Base-by-base conservation (phyloP, 2,329 filamentous ascomycete species). In the Cadophora malorum region DNA sequence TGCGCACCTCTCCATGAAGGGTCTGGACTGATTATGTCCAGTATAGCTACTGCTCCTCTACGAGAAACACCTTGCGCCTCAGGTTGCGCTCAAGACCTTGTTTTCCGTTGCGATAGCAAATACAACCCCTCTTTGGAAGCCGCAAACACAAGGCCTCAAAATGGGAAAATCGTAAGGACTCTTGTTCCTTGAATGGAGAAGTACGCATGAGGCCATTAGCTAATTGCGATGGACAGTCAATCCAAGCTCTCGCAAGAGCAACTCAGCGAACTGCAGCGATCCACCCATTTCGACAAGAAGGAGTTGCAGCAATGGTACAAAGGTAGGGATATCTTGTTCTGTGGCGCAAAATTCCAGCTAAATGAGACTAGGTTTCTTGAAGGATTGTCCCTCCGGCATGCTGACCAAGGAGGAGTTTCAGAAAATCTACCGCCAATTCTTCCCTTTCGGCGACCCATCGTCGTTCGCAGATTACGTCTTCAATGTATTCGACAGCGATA, bases 301-400 rank as follows among this genome's bases (percentile, higher is more conserved):
- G 96, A 99, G 82, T 82, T 99, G 79, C 96, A 99, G 81, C 95
- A 98, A 89, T 99, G 96, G 96, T 98, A 99, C 83, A 98, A 98
- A 87, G 96, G 96, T 97, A 81, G 72, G 88, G 77, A 45, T 9
- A 49, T 10, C 25, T 38, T 47, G 41, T 4, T 7, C 12, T 23
- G 41, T 38, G 60, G 41, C 23, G 9, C 6, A 47, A 50, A 41
- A 71, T 58, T 56, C 50, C 61, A 67, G 69, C 61, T 69, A 67
- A 71, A 53, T 21, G 21, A 52, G 56, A 35, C 8, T 65, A 97
- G 95, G 95, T 72, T 98, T 99, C 83, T 86, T 98, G 70, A 98
- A 98, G 85, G 96, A 99, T 82, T 99, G 96, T 82, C 96, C 96
- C 4, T 94, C 92, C 52, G 96, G 96, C 80, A 97, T 94, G 85